A percentile compares a stretch with the other conserved stretches of the same genome.
These are phyloP conservation scores for Sequoiadendron giganteum DNA, from an alignment of 75 land plant genomes.

Conservation along the genomic window DNA sequence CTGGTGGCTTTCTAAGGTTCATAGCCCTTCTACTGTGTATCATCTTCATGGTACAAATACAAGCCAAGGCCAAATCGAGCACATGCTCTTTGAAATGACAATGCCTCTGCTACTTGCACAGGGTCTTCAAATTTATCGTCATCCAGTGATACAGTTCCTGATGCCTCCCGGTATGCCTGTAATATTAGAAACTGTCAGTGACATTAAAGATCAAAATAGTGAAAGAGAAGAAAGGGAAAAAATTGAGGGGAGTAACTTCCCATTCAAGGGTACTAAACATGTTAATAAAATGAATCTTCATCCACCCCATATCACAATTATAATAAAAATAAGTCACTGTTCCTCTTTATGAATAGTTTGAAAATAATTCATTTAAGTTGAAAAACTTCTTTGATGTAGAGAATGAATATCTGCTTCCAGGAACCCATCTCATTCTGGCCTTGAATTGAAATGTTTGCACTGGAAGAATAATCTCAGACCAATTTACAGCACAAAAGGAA, in stretches of 20 bases:
- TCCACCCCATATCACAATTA: neutral
- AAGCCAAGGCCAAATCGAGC: slow-evolving; percentile 94
- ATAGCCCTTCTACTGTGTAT: slow-evolving; percentile 15
- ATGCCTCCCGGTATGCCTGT: slow-evolving; percentile 83
- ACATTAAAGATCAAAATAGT: neutral
- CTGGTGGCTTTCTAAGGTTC: neutral
- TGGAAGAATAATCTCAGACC: neutral
- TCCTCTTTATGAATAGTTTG: neutral
- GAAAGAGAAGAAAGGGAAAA: neutral
- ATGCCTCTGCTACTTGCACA: slow-evolving; percentile 86
- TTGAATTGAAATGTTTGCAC: neutral
- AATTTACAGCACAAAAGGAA: neutral
- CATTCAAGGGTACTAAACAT: neutral
- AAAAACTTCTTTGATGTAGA: neutral
- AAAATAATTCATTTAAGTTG: neutral
- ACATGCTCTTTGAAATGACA: slow-evolving; percentile 91
- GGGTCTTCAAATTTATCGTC: slow-evolving; percentile 63
- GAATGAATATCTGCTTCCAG: neutral
- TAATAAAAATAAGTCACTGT: neutral
- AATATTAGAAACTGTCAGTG: neutral
- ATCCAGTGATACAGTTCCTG: slow-evolving; percentile 62
- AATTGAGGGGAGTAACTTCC: neutral
- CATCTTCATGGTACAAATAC: slow-evolving; percentile 88
- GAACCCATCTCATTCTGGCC: neutral
- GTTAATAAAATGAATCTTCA: neutral